Evolutionary conservation across 108 stramenopile species (phyloP), one percentile per base, ranked within the genome.

Genomic region (Poteriospumella lacustris): DNA sequence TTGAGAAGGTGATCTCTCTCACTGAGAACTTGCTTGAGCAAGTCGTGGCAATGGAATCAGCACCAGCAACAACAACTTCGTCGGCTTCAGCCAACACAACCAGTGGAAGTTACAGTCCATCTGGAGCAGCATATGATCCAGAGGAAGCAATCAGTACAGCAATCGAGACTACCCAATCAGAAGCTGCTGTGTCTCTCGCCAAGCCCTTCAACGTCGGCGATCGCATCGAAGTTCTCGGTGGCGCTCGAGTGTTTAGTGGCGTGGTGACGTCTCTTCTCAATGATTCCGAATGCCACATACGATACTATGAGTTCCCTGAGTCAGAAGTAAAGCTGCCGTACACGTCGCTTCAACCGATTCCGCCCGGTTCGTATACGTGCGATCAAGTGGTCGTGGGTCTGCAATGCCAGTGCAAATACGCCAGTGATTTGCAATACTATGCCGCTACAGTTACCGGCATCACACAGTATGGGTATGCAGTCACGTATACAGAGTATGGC

Each of bases 401-500:
- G 5, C 26, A 73, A 24, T 73, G 70, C 36, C 42, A 42, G 5
- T 73, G 70, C 42, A 73, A 73, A 42, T 73, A 73, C 36, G 33
- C 12, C 9, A 3, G 3, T 28, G 70, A 73, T 73, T 31, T 33
- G 1, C 44, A 39, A 75, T 85, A 78, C 42, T 85, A 85, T 59
- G 79, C 79, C 29, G 80, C 44, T 38, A 58, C 42, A 33, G 76
- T 85, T 12, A 26, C 79, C 36, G 76, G 59, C 59, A 58, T 85
- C 0, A 82, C 84, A 19, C 70, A 67, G 24, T 38, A 82, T 62
- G 85, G 85, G 2, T 84, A 84, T 68, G 81, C 78, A 43, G 75
- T 86, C n/a, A 2, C 31, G 12, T 86, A 82, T 58, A 68, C 77
- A n/a, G 72, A 80, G n/a, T 85, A 85, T 77, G 84, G 84, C 26